Evolutionary conservation across 1,139 yeast genomes (phyloP), one percentile per base, ranked within the genome.

Genomic region (Candida glucosophila): DNA sequence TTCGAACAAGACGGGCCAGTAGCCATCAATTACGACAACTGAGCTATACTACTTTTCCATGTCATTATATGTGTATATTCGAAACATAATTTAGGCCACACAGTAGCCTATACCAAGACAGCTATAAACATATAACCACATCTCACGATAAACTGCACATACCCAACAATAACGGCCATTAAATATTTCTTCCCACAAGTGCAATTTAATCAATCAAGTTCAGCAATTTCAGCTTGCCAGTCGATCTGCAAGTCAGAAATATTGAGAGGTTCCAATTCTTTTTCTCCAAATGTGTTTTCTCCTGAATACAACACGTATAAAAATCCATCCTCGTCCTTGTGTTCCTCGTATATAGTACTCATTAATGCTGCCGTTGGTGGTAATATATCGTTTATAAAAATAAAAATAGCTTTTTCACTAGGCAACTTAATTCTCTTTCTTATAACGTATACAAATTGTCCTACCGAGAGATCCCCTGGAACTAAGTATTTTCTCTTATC

Each of bases 301-400:
- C 93, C 90, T 5, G 86, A 76, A 55, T 88, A 90, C 37, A 93
- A 76, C 39, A 90, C 92, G 55, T 90, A 90, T 47, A 90, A 72
- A 58, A 90, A 90, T 20, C 98, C 98, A 51, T 90, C 98, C 48
- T 88, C 88, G 50, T 90, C 98, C 61, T 86, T 86, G 58, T 90
- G 95, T 55, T 90, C 96, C 45, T 86, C 94, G 50, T 90, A 90
- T 37, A 90, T 81, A 15, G 90, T 73, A 43, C 94, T 80, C 88
- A 90, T 86, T 43, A 90, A 72, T 15, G 97, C 94, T 13, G 97
- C 96, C 3, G 98, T 90, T 25, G 97, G 97, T 13, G 98, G 98
- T 43, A 90, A 70, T 32, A 90, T 88, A 51, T 90, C 98, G 50
- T 90, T 88, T 35, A 90, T 94, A 55, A 90, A 90, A 41, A 90